Conservation (phyloP, 1,284 basidiomycete genomes). For the Malassezia sp. region DNA sequence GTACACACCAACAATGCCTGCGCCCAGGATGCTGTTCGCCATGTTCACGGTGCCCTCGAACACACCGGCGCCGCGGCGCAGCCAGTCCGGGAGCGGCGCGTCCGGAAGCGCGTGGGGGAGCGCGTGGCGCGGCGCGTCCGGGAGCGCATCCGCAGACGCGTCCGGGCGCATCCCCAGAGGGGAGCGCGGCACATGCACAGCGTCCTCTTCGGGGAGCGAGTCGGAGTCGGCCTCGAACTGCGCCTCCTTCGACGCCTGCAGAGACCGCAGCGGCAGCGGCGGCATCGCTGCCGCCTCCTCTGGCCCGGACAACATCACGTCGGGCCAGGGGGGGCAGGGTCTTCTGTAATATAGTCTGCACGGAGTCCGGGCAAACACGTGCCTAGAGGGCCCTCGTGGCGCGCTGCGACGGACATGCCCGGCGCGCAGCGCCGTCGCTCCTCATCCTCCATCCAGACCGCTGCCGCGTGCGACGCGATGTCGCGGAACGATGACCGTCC, state of each 20-base stretch:
- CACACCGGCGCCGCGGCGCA: slow-evolving; percentile 59
- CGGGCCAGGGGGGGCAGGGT: neutral
- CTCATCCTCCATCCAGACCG: no score
- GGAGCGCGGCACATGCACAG: slow-evolving; percentile 2
- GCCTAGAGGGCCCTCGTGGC: no score
- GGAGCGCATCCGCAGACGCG: slow-evolving; percentile 5
- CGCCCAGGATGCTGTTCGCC: slow-evolving; percentile 93
- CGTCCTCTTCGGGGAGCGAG: slow-evolving; percentile 24
- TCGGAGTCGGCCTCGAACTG: slow-evolving; percentile 47
- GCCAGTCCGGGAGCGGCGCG: slow-evolving; percentile 46
- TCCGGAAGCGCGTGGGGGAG: slow-evolving; percentile 44
- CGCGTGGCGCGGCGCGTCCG: slow-evolving; percentile 2
- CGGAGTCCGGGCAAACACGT: no score
- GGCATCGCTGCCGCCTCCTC: neutral
- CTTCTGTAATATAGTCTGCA: slow-evolving; percentile 1
- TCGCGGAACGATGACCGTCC: no score
- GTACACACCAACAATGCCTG: slow-evolving; percentile 59
- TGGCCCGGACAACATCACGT: neutral
- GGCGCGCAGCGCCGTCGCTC: no score
- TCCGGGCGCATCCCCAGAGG: slow-evolving; percentile 14
- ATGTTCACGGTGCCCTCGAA: slow-evolving; percentile 78
- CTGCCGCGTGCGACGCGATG: no score
- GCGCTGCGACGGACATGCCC: no score
- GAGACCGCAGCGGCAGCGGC: slow-evolving; percentile 28
- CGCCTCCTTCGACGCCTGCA: slow-evolving; percentile 41